Base-by-base conservation (phyloP, 1,284 basidiomycete species). In the Trichosporon asahii region DNA sequence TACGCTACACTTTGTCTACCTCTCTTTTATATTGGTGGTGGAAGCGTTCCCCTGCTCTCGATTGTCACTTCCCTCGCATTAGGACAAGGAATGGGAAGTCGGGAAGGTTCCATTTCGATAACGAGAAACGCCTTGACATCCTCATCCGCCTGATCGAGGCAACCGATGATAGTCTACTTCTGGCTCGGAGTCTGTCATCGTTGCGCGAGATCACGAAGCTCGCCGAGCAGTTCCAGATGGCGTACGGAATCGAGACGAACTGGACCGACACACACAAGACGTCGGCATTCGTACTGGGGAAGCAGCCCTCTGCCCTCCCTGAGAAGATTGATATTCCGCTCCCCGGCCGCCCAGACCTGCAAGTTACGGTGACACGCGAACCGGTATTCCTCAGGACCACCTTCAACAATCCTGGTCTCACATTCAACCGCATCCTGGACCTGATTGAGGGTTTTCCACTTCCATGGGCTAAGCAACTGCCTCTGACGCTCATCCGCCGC, bases 1-100 rank as follows among this genome's bases (percentile, higher is more conserved):
- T 81, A 18, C 81, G 82, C 66, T 79, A 75, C 3, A 80, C 78
- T 0, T 73, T 83, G 2, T 80, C 80, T 0, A 83, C 81, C 9
- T 80, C 78, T 29, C 65, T 84, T 29, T 75, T 76, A 1, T 35
- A 35, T 11, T 11, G 33, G 33, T 70, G 78, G 29, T 76, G 75
- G 35, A 83, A 73, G 65, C 61, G 83, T 2, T 76, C 82, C 64
- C 29, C 77, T 1, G 33, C 49, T 18, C 27, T 60, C 14, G 4
- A 29, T 0, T 4, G 23, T 3, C 14, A 37, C 27, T 21, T 49
- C 18, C 46, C 46, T 3, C 6, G 6, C 3, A 7, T 49, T 2
- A 18, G 46, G 3, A 49, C 46, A 1, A 2, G 8, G 5, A n/a
- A 49, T 8, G 18, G 18, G 12, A n/a, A 7, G 18, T n/a, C 2